Evolutionary conservation across 345 rosid genomes (phyloP).

Genomic region (Brassica napus): Da-Ae NC_063434.1:13618001-13618500

Average conservation of each 20-base stretch:
- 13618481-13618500: background rate
- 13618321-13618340: background rate
- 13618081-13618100: background rate
- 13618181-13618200: constrained; percentile 11
- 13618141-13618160: background rate
- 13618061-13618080: background rate
- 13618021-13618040: background rate
- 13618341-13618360: background rate
- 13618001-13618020: constrained; percentile 10
- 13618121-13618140: background rate
- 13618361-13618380: background rate
- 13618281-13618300: background rate
- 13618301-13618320: background rate
- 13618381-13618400: too few relatives aligned
- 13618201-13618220: background rate
- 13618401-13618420: too few relatives aligned
- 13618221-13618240: background rate
- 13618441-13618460: background rate
- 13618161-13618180: background rate
- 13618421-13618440: too few relatives aligned
- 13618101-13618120: background rate
- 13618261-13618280: constrained; percentile 1
- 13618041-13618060: background rate
- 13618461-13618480: background rate
- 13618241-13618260: constrained; percentile 37